Conservation (phyloP, 495 filamentous ascomycete species). For the Aspergillus saccharolyticus region DNA sequence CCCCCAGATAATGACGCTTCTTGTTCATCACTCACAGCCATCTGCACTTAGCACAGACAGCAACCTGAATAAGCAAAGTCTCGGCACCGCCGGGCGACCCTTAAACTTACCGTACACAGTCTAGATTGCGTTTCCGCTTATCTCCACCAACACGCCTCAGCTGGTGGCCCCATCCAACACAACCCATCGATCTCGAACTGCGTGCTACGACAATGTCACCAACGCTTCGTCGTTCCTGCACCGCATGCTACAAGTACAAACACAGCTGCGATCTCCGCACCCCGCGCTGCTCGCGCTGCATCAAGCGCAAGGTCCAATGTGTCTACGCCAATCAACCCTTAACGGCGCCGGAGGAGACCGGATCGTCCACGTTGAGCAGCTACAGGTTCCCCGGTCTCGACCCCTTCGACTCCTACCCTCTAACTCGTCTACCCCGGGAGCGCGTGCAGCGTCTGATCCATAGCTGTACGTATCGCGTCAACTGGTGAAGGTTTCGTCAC, state of each 20-base stretch:
- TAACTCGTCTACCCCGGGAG: conserved; percentile 39
- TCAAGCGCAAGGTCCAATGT: conserved; percentile 38
- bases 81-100: background rate
- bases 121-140: background rate
- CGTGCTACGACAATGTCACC: background rate
- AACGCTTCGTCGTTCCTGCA: conserved; percentile 47
- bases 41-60: background rate
- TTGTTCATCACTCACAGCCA: background rate
- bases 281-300: conserved; percentile 46
- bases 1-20: no score
- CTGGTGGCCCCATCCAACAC: background rate
- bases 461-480: conserved; percentile 33
- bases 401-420: conserved; percentile 49
- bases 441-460: conserved; percentile 47
- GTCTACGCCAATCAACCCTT: conserved; percentile 46
- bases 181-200: background rate
- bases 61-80: background rate
- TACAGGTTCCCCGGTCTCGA: conserved; percentile 33
- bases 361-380: conserved; percentile 5
- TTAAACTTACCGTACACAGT: background rate
- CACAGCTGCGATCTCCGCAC: conserved; percentile 44
- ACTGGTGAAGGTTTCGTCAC: conserved; percentile 4
- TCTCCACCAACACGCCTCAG: background rate
- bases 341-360: conserved; percentile 11
- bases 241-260: conserved; percentile 45